phyloP scores from a whole-genome alignment of 768 basidiomycete species.

The Termitomyces sp. region DNA sequence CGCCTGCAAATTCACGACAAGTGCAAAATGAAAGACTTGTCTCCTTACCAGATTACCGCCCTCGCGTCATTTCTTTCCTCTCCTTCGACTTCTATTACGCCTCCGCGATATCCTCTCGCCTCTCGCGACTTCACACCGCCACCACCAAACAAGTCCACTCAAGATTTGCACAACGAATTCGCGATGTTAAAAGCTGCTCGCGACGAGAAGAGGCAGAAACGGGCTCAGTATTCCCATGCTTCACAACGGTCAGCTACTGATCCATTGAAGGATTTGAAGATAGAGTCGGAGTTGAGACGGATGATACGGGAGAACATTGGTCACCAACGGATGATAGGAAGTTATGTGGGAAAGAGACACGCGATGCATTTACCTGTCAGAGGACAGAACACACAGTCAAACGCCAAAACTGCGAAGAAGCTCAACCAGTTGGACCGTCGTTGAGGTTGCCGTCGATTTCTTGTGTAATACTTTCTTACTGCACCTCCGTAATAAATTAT shows the following conservation, averaged over 20 bases:
- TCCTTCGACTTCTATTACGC: slow-evolving; percentile 65
- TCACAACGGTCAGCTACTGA: slow-evolving; percentile 34
- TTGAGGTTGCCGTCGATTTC: slow-evolving; percentile 8
- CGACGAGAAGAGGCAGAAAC: slow-evolving; percentile 25
- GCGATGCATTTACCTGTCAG: slow-evolving; percentile 91
- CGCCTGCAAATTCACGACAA: slow-evolving; percentile 88
- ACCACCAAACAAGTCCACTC: slow-evolving; percentile 32
- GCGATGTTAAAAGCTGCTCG: slow-evolving; percentile 22
- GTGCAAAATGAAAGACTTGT: slow-evolving; percentile 74
- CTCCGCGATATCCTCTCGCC: slow-evolving; percentile 66
- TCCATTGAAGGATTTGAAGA: slow-evolving; percentile 66
- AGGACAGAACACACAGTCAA: slow-evolving; percentile 89
- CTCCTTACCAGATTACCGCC: slow-evolving; percentile 82
- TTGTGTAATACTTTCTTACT: slow-evolving; percentile 1
- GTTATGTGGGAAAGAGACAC: slow-evolving; percentile 88
- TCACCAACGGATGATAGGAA: slow-evolving; percentile 91
- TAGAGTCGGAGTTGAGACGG: slow-evolving; percentile 83
- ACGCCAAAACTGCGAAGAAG: slow-evolving; percentile 85
- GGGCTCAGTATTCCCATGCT: slow-evolving; percentile 14
- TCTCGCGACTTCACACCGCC: slow-evolving; percentile 42
- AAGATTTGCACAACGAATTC: slow-evolving; percentile 35
- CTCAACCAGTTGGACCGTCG: slow-evolving; percentile 80
- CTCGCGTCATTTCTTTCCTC: slow-evolving; percentile 94
- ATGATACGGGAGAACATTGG: slow-evolving; percentile 87
- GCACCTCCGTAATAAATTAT: not conserved